phyloP scores from a whole-genome alignment of 345 rosid genomes.

The Isatis tinctoria region DNA sequence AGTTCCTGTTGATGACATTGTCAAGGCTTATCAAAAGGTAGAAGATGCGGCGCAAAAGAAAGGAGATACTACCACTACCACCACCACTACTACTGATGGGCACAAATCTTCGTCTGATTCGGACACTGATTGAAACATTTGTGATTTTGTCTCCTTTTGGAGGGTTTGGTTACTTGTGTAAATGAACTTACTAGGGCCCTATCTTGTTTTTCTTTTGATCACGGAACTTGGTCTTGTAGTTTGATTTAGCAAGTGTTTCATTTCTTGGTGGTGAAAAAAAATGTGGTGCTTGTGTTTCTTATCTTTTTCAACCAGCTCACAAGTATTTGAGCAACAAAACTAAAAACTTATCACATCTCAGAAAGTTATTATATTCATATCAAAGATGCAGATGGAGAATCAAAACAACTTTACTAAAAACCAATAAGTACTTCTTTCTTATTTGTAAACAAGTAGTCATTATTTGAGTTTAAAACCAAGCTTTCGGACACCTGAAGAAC shows the following conservation, averaged over 20 bases:
- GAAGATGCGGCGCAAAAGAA: conserved; percentile 31
- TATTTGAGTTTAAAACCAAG: conserved; percentile 12
- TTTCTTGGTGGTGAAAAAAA: neutral
- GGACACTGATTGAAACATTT: conserved; percentile 38
- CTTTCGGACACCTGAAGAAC: neutral
- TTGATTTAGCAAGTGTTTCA: neutral
- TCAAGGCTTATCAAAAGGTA: conserved; percentile 47
- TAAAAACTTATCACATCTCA: neutral
- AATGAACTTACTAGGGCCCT: conserved; percentile 14
- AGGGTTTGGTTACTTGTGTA: conserved; percentile 15
- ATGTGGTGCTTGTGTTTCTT: neutral
- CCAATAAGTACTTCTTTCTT: neutral
- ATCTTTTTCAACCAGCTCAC: neutral
- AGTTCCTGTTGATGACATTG: conserved; percentile 66
- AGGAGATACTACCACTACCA: conserved; percentile 12
- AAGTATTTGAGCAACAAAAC: neutral
- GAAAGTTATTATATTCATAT: neutral
- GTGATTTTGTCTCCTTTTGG: neutral
- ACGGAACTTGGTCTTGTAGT: neutral
- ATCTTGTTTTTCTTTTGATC: neutral
- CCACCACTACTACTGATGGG: neutral
- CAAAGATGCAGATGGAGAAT: neutral
- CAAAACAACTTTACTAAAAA: conserved; percentile 9
- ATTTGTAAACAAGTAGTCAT: neutral
- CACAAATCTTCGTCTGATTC: conserved; percentile 41